Conservation (phyloP, 495 filamentous ascomycete species). For the Emericellopsis terricola region DNA sequence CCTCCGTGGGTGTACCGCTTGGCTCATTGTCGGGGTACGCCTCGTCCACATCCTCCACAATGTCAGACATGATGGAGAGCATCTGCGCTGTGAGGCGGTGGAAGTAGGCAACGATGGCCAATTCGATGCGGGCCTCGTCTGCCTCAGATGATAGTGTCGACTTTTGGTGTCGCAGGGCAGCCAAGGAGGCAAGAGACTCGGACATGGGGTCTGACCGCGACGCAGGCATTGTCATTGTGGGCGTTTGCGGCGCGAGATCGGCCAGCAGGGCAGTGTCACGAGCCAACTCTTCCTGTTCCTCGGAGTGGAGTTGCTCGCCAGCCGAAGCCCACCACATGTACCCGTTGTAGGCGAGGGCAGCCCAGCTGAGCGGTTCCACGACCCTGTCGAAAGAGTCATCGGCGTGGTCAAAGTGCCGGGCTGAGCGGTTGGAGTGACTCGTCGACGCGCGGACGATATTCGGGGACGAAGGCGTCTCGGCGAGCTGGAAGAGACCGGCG, state of each 20-base stretch:
- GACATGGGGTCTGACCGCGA: conserved; percentile 9
- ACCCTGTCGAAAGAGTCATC: conserved; percentile 25
- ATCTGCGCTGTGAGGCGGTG: conserved; percentile 65
- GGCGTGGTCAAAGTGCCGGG: conserved; percentile 9
- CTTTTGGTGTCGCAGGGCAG: conserved; percentile 8
- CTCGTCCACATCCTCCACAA: conserved; percentile 40
- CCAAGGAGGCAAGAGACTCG: conserved; percentile 21
- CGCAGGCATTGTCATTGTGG: conserved; percentile 11
- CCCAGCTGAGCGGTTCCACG: conserved; percentile 72
- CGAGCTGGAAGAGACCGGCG: conserved; percentile 40
- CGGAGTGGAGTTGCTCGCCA: conserved; percentile 54
- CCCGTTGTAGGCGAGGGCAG: conserved; percentile 69
- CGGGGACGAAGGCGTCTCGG: conserved; percentile 6
- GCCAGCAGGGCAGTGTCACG: conserved; percentile 28
- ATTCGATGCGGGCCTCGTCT: conserved; percentile 31
- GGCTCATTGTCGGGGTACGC: conserved; percentile 20
- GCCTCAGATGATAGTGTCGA: conserved; percentile 7
- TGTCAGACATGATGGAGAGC: conserved; percentile 48
- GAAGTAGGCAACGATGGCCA: conserved; percentile 80
- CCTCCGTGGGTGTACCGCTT: conserved; percentile 6
- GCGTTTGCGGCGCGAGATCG: conserved; percentile 17
- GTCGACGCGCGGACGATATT: conserved; percentile 5
- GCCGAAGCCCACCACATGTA: conserved; percentile 99
- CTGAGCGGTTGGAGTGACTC: conserved; percentile 6
- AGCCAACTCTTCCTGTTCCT: conserved; percentile 27